A percentile compares a stretch with the other conserved stretches of the same genome.
Conservation (phyloP, 768 basidiomycete species). For the Tricholoma bakamatsutake region DNA sequence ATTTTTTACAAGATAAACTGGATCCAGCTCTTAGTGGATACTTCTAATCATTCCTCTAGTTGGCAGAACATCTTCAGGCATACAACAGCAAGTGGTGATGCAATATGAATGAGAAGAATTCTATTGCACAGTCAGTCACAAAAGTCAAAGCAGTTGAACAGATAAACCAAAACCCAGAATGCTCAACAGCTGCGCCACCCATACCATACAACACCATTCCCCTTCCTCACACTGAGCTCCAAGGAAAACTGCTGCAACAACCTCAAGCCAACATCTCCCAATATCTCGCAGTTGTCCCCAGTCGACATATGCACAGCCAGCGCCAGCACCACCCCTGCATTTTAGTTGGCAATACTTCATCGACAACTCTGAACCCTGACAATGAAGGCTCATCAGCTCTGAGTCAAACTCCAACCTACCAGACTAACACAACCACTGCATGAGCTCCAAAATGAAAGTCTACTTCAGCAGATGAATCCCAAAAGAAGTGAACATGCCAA, state of each 20-base stretch:
- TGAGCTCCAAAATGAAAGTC: background rate
- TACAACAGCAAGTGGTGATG: background rate
- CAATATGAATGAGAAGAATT: background rate
- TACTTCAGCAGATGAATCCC: background rate
- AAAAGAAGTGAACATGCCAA: background rate
- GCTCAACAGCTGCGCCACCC: background rate
- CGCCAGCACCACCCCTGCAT: background rate
- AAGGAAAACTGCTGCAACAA: background rate
- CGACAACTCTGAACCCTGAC: background rate
- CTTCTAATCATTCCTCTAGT: too few species aligned
- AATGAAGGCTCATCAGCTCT: background rate
- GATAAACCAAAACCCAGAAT: background rate
- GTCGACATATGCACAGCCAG: background rate
- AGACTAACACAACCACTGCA: background rate
- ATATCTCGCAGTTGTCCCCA: background rate
- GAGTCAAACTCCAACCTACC: background rate
- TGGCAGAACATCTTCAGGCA: too few species aligned
- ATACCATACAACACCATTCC: background rate
- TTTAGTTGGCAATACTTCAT: background rate
- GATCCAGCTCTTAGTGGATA: too few species aligned
- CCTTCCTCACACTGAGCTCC: background rate
- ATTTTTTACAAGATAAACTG: background rate
- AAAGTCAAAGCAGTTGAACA: background rate
- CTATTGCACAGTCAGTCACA: background rate
- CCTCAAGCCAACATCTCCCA: background rate